A percentile compares a stretch with the other conserved stretches of the same genome.
These are phyloP conservation scores for Carex littledalei DNA, from an alignment of 176 grass and related monocot species.

Conservation along the genomic window DNA sequence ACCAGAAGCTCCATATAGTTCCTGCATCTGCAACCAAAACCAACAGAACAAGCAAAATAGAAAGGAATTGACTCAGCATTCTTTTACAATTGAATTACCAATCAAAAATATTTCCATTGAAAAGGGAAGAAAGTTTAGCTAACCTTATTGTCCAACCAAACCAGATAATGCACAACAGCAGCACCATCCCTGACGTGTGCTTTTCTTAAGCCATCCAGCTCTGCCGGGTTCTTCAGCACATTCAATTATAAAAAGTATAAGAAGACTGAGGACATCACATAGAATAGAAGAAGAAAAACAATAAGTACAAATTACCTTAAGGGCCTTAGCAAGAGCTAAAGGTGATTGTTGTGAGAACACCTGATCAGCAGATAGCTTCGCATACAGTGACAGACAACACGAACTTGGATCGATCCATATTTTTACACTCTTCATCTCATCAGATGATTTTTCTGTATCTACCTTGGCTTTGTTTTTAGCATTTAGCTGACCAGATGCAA, in stretches of 20 bases:
- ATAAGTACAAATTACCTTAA: slow-evolving; percentile 55
- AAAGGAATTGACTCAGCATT: background rate
- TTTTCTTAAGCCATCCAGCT: slow-evolving; percentile 87
- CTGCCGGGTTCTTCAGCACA: slow-evolving; percentile 57
- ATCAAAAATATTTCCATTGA: background rate
- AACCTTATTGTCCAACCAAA: slow-evolving; percentile 94
- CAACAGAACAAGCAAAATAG: slow-evolving; percentile 11
- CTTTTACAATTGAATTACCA: background rate
- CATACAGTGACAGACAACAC: slow-evolving; percentile 81
- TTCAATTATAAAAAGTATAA: slow-evolving; percentile 23
- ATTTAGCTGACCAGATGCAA: slow-evolving; percentile 64
- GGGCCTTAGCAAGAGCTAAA: slow-evolving; percentile 88
- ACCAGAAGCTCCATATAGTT: slow-evolving; percentile 88
- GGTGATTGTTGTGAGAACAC: slow-evolving; percentile 75
- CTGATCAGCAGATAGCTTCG: slow-evolving; percentile 44
- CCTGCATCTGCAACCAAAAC: slow-evolving; percentile 60
- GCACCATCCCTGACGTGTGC: slow-evolving; percentile 92
- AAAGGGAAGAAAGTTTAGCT: slow-evolving; percentile 20
- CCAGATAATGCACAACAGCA: slow-evolving; percentile 81
- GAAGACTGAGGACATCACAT: background rate
- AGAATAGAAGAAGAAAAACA: slow-evolving; percentile 18
- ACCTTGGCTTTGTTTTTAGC: slow-evolving; percentile 13
- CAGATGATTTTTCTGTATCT: slow-evolving; percentile 1
- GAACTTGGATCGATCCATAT: slow-evolving; percentile 84
- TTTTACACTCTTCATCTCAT: slow-evolving; percentile 25